Percentiles rank a stretch among this genome's conserved stretches.
Evolutionary conservation across 371 early-diverging fungal genomes (phyloP).

Genomic region (Fennellomyces sp.): DNA sequence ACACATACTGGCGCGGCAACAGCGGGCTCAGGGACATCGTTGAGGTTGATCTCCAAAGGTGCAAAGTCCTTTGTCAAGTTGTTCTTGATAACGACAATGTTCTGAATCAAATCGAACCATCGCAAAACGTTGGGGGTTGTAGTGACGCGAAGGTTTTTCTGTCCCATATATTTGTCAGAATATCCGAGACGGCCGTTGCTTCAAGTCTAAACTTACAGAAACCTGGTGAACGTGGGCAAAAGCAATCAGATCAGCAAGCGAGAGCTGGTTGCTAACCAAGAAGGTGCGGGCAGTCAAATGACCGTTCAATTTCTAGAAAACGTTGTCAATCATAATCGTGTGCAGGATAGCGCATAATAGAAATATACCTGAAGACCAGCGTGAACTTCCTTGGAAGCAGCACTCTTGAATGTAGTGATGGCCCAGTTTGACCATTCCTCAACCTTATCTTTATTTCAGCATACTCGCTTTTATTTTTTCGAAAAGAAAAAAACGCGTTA

Average conservation of each 20-base stretch:
- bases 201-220: constrained; percentile 50
- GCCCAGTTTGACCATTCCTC: constrained; percentile 50
- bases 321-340: not conserved
- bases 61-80: constrained; percentile 55
- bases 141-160: constrained; percentile 49
- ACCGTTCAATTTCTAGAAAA: constrained; percentile 59
- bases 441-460: constrained; percentile 26
- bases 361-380: constrained; percentile 47
- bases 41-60: constrained; percentile 59
- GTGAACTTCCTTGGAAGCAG: constrained; percentile 40
- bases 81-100: constrained; percentile 49
- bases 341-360: not conserved
- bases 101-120: constrained; percentile 83
- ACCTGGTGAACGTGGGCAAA: constrained; percentile 70
- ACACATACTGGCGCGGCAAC: constrained; percentile 40
- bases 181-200: not conserved
- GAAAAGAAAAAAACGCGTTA: constrained; percentile 32
- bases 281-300: constrained; percentile 66
- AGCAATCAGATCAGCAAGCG: constrained; percentile 72
- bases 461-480: not conserved
- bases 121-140: constrained; percentile 62
- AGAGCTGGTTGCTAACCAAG: constrained; percentile 64
- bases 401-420: constrained; percentile 33
- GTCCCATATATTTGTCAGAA: not conserved
- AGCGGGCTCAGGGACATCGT: constrained; percentile 53